Conservation (phyloP, 331 rosid genomes). For the Ulmus americana region DNA sequence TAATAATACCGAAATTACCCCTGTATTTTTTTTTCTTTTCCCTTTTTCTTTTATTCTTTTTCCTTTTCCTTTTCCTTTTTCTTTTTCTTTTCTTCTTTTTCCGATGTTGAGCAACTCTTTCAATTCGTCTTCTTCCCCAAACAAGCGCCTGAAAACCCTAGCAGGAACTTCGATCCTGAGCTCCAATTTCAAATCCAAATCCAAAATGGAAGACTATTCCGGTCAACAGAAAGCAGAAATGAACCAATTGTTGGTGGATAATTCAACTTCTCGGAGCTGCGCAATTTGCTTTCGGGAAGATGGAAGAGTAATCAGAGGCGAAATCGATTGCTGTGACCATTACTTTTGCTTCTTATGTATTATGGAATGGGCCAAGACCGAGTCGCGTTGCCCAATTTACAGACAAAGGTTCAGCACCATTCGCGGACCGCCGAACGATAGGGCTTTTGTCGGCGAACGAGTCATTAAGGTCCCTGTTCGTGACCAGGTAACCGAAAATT, state of each 20-base stretch:
- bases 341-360: slow-evolving; percentile 74
- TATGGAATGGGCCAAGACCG: slow-evolving; percentile 77
- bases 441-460: slow-evolving; percentile 33
- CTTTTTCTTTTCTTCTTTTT: no score
- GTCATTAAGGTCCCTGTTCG: slow-evolving; percentile 53
- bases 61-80: no score
- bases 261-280: slow-evolving; percentile 31
- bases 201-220: slow-evolving; percentile 1
- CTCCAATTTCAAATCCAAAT: slow-evolving; percentile 1
- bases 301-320: slow-evolving; percentile 42
- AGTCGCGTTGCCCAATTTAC: slow-evolving; percentile 79
- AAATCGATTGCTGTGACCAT: slow-evolving; percentile 71
- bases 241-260: neutral
- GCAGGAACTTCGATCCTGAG: neutral
- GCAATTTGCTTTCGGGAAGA: slow-evolving; percentile 55
- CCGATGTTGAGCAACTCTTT: slow-evolving; percentile 27
- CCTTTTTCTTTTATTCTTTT: no score
- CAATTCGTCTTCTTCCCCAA: slow-evolving; percentile 21
- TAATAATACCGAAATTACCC: no score
- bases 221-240: neutral
- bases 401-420: slow-evolving; percentile 59
- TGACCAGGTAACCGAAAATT: slow-evolving; percentile 52
- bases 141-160: slow-evolving; percentile 39
- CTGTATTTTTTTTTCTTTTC: no score
- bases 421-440: slow-evolving; percentile 40